Evolutionary conservation across 2,329 filamentous ascomycete species (phyloP).

Genomic region (Diaporthe sp.): DNA sequence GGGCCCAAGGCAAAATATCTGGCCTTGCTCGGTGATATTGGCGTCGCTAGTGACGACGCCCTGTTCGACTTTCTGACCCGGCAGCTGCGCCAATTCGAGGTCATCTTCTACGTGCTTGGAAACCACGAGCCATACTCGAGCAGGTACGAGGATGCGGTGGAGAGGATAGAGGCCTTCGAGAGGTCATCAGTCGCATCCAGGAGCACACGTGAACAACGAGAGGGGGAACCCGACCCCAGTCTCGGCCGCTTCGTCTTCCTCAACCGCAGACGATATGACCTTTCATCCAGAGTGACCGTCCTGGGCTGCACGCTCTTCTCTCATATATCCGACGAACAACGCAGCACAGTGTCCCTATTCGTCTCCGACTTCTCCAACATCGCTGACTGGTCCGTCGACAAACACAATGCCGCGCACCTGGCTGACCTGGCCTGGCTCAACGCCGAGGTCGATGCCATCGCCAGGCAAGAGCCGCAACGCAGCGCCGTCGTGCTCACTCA

Average conservation of each 20-base stretch:
- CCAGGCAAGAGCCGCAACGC: background rate
- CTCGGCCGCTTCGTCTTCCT: background rate
- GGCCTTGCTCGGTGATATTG: background rate
- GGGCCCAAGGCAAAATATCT: too few relatives aligned
- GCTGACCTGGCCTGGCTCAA: constrained; percentile 6
- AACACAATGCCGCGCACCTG: background rate
- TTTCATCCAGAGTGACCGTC: background rate
- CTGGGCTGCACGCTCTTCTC: constrained; percentile 2
- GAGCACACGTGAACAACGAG: background rate
- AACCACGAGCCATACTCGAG: background rate
- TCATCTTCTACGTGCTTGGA: constrained; percentile 6
- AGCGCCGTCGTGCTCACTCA: background rate
- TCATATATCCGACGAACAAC: background rate
- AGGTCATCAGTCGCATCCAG: background rate
- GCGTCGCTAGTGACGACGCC: background rate
- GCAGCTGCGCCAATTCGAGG: background rate
- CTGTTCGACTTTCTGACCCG: background rate
- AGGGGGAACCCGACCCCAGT: background rate
- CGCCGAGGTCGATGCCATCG: background rate
- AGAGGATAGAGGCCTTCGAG: background rate
- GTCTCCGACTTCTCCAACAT: background rate
- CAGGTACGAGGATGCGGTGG: background rate
- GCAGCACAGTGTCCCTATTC: background rate
- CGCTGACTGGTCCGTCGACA: background rate
- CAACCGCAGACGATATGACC: background rate